Evolutionary conservation across 352 stramenopile genomes (phyloP), one percentile per base, ranked within the genome.

Genomic region (Phytophthora meadii): DNA sequence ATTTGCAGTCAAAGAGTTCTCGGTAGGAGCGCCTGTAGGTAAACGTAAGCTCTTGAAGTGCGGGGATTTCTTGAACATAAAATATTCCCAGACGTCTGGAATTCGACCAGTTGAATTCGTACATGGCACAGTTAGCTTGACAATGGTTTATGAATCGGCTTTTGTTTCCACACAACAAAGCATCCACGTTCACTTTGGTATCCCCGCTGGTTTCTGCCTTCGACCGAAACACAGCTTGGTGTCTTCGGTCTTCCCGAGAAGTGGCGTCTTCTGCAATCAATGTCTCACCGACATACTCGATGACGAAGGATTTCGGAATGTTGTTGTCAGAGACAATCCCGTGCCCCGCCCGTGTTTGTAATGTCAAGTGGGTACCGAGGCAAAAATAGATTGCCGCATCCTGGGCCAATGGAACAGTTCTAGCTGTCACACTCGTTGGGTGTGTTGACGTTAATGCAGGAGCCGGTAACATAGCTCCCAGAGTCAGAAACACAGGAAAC

Each of bases 131-230:
- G 11, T 56, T 25, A 0, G 19, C 12, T 9, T 36, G 17, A 17
- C 34, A 56, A 24, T 56, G 49, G 9, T 45, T 47, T 7, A 46
- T 45, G 5, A 56, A 56, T 15, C 49, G 9, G 10, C 49, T 46
- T 9, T 56, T 11, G 12, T 56, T 56, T 3, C 32, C 32, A 15
- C 22, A 45, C 0, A 9, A 2, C 1, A 45, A 9, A 0, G 49
- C 19, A n/a, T 56, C 49, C 4, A 45, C 36, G 7, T 19, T 25
- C 17, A 56, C 19, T 2, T 27, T 9, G 1, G 19, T 10, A 2
- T 6, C 9, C 1, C 19, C 28, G 0, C 34, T 8, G 11, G 19
- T 37, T 25, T 40, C 6, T 0, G 49, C 34, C 25, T 44, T 34
- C 0, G 34, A 22, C 11, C 19, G 12, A 5, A 56, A 45, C 12